phyloP scores from a whole-genome alignment of 768 basidiomycete species.

The Sarcodon aspratus region DNA sequence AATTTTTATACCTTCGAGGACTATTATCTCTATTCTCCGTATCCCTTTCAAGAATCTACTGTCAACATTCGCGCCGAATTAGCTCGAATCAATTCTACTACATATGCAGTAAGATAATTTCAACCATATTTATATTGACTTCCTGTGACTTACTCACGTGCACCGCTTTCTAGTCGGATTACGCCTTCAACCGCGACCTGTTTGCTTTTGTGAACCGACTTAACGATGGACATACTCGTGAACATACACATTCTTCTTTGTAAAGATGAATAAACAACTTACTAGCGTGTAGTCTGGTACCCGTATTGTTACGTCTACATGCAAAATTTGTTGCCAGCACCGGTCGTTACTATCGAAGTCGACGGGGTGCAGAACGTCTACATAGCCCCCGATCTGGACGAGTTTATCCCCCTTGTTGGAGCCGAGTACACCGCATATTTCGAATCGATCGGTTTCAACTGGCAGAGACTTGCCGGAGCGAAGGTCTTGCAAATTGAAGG shows the following conservation, averaged over 20 bases:
- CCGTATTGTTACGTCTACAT: slow-evolving; percentile 37
- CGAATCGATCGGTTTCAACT: slow-evolving; percentile 39
- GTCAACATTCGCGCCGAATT: slow-evolving; percentile 39
- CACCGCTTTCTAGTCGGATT: slow-evolving; percentile 38
- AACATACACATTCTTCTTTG: slow-evolving; percentile 6
- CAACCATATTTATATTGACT: no score
- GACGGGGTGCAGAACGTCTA: slow-evolving; percentile 33
- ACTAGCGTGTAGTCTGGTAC: slow-evolving; percentile 33
- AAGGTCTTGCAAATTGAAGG: slow-evolving; percentile 44
- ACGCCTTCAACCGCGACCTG: slow-evolving; percentile 49
- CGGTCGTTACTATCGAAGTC: slow-evolving; percentile 38
- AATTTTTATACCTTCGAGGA: slow-evolving; percentile 30
- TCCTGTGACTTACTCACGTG: neutral
- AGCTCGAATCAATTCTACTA: slow-evolving; percentile 33
- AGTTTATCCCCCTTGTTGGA: slow-evolving; percentile 36
- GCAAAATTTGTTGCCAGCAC: slow-evolving; percentile 42
- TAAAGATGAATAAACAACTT: neutral
- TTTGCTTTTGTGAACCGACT: slow-evolving; percentile 42
- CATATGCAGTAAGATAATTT: slow-evolving; percentile 26
- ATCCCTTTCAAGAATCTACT: slow-evolving; percentile 35
- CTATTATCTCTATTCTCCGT: slow-evolving; percentile 23
- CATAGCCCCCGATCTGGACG: slow-evolving; percentile 43
- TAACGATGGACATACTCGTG: slow-evolving; percentile 60
- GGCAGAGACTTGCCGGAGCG: slow-evolving; percentile 50
- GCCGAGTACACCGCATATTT: slow-evolving; percentile 32